A percentile compares a stretch with the other conserved stretches of the same genome.
phyloP scores from a whole-genome alignment of 2,329 filamentous ascomycete species.

The Claviceps cyperi region DNA sequence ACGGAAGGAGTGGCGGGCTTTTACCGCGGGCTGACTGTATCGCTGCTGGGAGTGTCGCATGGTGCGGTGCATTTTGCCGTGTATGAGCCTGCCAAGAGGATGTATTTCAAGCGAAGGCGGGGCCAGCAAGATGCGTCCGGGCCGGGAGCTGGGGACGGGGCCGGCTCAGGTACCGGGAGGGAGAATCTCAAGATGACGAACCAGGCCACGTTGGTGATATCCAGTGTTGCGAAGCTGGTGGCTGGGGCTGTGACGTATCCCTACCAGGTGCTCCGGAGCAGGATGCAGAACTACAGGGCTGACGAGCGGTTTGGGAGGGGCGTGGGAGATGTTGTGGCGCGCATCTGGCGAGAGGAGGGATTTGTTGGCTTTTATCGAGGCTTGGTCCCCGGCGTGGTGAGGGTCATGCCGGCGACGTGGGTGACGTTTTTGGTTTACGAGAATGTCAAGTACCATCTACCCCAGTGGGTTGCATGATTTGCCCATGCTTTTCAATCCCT shows the following conservation, averaged over 20 bases:
- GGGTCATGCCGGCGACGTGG: slow-evolving; percentile 88
- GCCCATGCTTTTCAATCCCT: not conserved
- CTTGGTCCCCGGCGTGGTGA: slow-evolving; percentile 71
- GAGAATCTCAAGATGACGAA: slow-evolving; percentile 37
- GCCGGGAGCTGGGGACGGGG: not conserved
- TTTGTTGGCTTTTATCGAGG: slow-evolving; percentile 81
- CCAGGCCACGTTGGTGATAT: slow-evolving; percentile 66
- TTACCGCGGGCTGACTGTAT: slow-evolving; percentile 74
- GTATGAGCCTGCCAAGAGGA: slow-evolving; percentile 57
- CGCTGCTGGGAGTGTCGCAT: slow-evolving; percentile 75
- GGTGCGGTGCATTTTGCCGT: slow-evolving; percentile 93
- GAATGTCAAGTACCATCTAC: slow-evolving; percentile 66
- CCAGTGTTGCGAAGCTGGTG: slow-evolving; percentile 69
- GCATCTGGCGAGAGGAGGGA: slow-evolving; percentile 71
- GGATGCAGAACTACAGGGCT: slow-evolving; percentile 81
- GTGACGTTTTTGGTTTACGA: slow-evolving; percentile 96
- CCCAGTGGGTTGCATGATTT: slow-evolving; percentile 20
- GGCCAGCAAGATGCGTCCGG: not conserved
- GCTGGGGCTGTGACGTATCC: slow-evolving; percentile 88
- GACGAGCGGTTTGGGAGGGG: slow-evolving; percentile 59
- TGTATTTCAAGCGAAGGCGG: slow-evolving; percentile 29
- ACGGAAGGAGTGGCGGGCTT: slow-evolving; percentile 68
- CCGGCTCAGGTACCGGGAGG: not conserved
- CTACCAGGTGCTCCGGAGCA: slow-evolving; percentile 79
- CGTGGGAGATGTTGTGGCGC: slow-evolving; percentile 51